Percentiles rank a stretch among this genome's conserved stretches.
These are phyloP conservation scores for Tetrapisispora fleetii DNA, from an alignment of 805 yeast genomes.

Conservation along the genomic window DNA sequence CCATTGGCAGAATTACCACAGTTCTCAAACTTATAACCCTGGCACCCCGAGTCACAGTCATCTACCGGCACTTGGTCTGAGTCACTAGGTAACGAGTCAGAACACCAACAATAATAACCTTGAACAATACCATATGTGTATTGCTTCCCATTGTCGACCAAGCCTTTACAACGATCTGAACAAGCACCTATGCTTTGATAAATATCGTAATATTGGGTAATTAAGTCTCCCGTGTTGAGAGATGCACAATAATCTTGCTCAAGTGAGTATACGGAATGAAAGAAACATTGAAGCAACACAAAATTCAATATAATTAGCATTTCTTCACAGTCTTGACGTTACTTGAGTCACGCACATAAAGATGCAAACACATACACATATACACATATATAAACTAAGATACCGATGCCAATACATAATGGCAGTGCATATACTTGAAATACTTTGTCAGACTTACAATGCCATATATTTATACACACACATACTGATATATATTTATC, in stretches of 20 bases:
- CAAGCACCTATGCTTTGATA: constrained; percentile 6
- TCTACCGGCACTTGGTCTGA: constrained; percentile 8
- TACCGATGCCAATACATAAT: no score
- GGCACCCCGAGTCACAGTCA: constrained; percentile 17
- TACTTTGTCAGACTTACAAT: no score
- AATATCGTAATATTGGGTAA: constrained; percentile 1
- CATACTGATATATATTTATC: no score
- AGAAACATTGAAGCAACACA: background rate
- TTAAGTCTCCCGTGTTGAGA: constrained; percentile 8
- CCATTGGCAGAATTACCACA: constrained; percentile 17
- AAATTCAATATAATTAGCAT: background rate
- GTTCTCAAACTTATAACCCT: constrained; percentile 20
- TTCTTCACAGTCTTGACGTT: background rate
- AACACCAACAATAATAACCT: constrained; percentile 22
- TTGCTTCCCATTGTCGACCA: background rate
- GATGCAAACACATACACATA: no score
- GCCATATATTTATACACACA: no score
- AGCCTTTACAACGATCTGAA: background rate
- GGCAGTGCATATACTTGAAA: no score
- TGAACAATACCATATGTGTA: constrained; percentile 22
- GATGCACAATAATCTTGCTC: constrained; percentile 8
- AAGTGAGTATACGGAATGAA: background rate
- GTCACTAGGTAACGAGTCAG: constrained; percentile 12
- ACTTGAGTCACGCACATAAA: background rate
- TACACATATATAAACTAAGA: no score